Conservation (phyloP, 2,329 filamentous ascomycete genomes). For the Fusarium praegraminearum region DNA sequence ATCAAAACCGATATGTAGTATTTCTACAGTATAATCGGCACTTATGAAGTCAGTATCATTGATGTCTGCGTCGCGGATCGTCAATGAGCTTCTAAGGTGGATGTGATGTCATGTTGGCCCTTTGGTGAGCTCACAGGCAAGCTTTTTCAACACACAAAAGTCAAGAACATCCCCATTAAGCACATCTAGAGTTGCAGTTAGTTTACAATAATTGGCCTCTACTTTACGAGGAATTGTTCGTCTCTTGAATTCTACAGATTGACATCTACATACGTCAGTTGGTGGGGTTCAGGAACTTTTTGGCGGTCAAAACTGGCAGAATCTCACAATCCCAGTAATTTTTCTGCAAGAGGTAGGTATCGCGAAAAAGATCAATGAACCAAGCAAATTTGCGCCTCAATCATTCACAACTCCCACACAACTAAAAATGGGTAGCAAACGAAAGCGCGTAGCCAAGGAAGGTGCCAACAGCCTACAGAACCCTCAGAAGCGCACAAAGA, state of each 20-base stretch:
- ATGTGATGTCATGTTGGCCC: neutral
- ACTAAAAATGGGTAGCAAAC: conserved; percentile 51
- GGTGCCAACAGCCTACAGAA: conserved; percentile 45
- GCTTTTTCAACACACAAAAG: neutral
- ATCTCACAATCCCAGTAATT: conserved; percentile 25
- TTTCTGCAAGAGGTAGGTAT: conserved; percentile 31
- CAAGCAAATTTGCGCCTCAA: conserved; percentile 16
- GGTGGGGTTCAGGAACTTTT: conserved; percentile 37
- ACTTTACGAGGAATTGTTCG: neutral
- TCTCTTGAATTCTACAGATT: neutral
- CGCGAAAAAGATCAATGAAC: conserved; percentile 9
- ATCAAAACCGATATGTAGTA: neutral
- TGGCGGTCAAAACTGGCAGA: conserved; percentile 44
- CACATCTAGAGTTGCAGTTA: neutral
- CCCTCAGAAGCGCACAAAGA: conserved; percentile 52
- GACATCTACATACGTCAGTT: conserved; percentile 5
- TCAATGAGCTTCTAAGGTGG: neutral
- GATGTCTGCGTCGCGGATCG: neutral
- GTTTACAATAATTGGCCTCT: neutral
- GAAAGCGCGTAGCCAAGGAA: conserved; percentile 53
- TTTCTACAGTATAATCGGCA: too few relatives aligned
- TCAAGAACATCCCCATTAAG: neutral
- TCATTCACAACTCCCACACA: conserved; percentile 4
- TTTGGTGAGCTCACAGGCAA: neutral
- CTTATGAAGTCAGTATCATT: neutral